Base-by-base conservation (phyloP, 2,329 filamentous ascomycete species). In the Boeremia exigua region DNA sequence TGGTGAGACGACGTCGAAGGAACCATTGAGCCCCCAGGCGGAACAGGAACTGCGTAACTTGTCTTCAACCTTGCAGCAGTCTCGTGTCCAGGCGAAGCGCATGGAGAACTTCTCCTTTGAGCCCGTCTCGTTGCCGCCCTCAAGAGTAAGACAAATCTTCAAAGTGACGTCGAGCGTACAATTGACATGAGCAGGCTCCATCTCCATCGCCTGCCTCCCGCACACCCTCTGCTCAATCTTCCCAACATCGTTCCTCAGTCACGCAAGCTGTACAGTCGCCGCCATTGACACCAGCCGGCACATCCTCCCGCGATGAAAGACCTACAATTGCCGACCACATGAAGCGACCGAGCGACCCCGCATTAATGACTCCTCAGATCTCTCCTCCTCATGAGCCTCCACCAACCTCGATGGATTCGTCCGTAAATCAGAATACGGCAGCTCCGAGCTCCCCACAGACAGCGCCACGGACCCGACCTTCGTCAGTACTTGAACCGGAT, bases 61-160 rank as follows among this genome's bases (percentile, higher is more conserved):
- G 58, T 88, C 90, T 46, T 85, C 87, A 65, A 88, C 86, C 23
- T 80, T 96, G 25, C 89, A 92, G 62, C 86, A 86, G 59, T 84
- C 87, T 42, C 86, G 88, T 66, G 82, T 96, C 58, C 93, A 97
- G 78, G 89, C 93, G 67, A 84, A 87, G 54, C 86, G 93, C 61
- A 86, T 96, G 81, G 90, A 89, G 72, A 91, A 92, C 72, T 96
- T 92, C 77, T 88, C 89, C 38, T 98, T 93, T 70, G 93, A 97
- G 73, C 89, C 94, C 30, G 88, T 96, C 61, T 98, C 95, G 32
- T 82, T 98, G 48, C 94, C 95, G 33, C 83, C 86, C 29, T 94
- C 91, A 40, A 85, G 91, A 78, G 91, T 94, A 86, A 77, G 89
- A n/a, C 84, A 64, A 47, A 17, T 61, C 29, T 37, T 27, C 23